Evolutionary conservation across 2,329 filamentous ascomycete species (phyloP).

Genomic region (Diaporthe citri): DNA sequence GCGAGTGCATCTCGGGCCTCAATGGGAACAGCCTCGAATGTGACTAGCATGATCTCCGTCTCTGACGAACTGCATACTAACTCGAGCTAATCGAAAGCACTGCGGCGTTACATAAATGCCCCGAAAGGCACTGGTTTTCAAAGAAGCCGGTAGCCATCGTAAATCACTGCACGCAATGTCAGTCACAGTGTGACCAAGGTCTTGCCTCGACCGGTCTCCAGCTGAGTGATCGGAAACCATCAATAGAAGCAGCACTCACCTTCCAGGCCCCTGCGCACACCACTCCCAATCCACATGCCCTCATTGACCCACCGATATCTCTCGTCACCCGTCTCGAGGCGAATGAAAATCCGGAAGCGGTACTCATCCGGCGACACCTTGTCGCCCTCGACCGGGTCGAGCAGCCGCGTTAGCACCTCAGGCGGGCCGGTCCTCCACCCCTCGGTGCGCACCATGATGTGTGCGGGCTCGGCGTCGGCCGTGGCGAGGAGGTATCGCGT

Average conservation of each 20-base stretch:
- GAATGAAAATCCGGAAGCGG: constrained; percentile 35
- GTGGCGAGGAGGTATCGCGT: constrained; percentile 41
- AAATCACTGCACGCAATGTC: constrained; percentile 10
- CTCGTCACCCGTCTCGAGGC: constrained; percentile 37
- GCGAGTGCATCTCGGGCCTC: background rate
- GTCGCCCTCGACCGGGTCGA: constrained; percentile 40
- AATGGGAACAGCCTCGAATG: too few relatives aligned
- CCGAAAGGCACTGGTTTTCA: background rate
- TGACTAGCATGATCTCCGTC: background rate
- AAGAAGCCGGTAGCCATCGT: constrained; percentile 34
- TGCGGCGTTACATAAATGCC: background rate
- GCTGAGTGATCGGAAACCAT: too few relatives aligned
- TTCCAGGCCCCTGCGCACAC: constrained; percentile 32
- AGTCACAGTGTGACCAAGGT: background rate
- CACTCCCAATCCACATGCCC: constrained; percentile 39
- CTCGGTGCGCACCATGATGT: constrained; percentile 42
- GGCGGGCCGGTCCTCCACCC: constrained; percentile 42
- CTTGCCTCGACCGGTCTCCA: too few relatives aligned
- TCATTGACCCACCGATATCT: constrained; percentile 35
- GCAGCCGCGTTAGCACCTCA: constrained; percentile 38
- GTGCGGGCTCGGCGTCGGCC: constrained; percentile 38
- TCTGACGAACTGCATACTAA: background rate
- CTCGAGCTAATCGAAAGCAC: background rate
- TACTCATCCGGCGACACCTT: constrained; percentile 36
- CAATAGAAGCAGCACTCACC: constrained; percentile 27